Evolutionary conservation across 768 basidiomycete genomes (phyloP).

Genomic region (Leccinum olivaceopallidum): DNA sequence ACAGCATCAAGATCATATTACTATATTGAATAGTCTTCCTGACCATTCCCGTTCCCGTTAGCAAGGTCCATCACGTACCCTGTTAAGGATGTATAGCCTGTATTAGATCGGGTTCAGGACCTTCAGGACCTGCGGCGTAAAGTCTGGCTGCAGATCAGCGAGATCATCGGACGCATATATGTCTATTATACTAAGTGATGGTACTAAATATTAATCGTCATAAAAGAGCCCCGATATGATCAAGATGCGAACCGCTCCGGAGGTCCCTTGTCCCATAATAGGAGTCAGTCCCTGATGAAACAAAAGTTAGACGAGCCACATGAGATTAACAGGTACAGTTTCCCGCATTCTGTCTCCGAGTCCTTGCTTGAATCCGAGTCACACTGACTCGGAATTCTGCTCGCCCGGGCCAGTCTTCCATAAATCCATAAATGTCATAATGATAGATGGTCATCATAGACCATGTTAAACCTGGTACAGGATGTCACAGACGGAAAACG

Average conservation of each 20-base stretch:
- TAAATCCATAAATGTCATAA: too few species aligned
- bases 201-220: background rate
- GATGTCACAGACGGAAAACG: background rate
- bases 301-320: background rate
- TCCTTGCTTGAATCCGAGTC: background rate
- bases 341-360: background rate
- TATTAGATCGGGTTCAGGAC: background rate
- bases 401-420: background rate
- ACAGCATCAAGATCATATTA: background rate
- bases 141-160: background rate
- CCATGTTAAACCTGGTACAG: background rate
- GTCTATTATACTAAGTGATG: background rate
- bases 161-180: background rate
- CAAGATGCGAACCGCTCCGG: constrained; percentile 1
- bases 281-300: background rate
- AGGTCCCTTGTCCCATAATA: background rate
- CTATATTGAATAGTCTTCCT: background rate
- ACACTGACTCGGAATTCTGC: background rate
- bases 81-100: background rate
- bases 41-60: background rate
- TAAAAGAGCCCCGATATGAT: background rate
- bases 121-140: background rate
- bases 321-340: background rate
- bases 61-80: background rate
- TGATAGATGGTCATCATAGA: too few species aligned